phyloP scores from a whole-genome alignment of 495 filamentous ascomycete genomes.

The Neurospora sp. region DNA sequence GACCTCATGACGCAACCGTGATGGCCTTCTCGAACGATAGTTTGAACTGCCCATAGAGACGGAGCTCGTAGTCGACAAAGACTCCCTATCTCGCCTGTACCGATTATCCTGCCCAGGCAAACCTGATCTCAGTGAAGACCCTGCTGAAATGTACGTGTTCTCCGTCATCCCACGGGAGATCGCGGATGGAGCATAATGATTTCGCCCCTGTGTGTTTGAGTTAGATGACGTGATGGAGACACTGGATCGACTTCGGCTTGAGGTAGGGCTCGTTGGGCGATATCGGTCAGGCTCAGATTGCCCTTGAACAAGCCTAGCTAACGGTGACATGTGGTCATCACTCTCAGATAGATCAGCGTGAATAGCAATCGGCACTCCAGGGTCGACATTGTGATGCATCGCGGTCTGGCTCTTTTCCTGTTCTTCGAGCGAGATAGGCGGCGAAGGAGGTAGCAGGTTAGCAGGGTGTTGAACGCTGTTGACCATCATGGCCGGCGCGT shows the following conservation, averaged over 20 bases:
- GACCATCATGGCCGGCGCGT: constrained; percentile 63
- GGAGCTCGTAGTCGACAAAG: constrained; percentile 48
- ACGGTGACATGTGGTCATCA: constrained; percentile 55
- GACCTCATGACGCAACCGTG: constrained; percentile 74
- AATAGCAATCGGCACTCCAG: constrained; percentile 36
- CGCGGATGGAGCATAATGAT: constrained; percentile 32
- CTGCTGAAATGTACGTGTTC: constrained; percentile 54
- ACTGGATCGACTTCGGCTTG: constrained; percentile 56
- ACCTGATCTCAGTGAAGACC: constrained; percentile 42
- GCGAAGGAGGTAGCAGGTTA: constrained; percentile 60
- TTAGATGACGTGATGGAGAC: constrained; percentile 42
- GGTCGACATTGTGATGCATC: constrained; percentile 34
- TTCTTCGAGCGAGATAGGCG: constrained; percentile 67
- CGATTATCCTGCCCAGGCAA: constrained; percentile 20
- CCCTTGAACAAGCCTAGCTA: constrained; percentile 52
- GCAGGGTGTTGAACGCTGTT: constrained; percentile 77
- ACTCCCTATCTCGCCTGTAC: constrained; percentile 40
- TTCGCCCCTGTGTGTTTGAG: constrained; percentile 29
- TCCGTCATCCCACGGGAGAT: constrained; percentile 42
- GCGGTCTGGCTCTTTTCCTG: constrained; percentile 33
- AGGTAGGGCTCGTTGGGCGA: constrained; percentile 52
- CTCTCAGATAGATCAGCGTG: constrained; percentile 50
- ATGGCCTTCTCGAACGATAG: constrained; percentile 53
- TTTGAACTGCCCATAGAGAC: constrained; percentile 52
- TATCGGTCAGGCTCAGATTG: constrained; percentile 41